These are phyloP conservation scores for Penicillium lividum DNA, from an alignment of 495 filamentous ascomycete species.

Conservation along the genomic window DNA sequence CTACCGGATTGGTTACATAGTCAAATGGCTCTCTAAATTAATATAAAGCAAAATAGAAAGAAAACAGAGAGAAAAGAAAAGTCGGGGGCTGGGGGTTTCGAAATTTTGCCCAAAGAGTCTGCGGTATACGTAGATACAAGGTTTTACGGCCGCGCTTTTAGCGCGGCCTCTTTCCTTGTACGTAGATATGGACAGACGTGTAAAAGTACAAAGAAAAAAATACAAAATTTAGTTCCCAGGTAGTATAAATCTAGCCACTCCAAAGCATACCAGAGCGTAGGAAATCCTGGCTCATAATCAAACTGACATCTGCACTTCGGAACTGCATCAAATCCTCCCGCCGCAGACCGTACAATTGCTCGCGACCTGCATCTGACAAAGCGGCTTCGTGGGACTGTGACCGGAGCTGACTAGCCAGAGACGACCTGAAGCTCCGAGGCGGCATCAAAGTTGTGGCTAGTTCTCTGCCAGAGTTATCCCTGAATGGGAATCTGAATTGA, in stretches of 20 bases:
- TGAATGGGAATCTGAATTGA: slow-evolving; percentile 15
- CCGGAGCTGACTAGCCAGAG: slow-evolving; percentile 19
- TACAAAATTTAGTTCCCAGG: no score
- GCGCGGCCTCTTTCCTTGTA: no score
- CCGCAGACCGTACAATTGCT: slow-evolving; percentile 40
- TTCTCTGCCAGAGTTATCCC: slow-evolving; percentile 4
- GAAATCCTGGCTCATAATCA: slow-evolving; percentile 45
- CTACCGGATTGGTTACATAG: no score
- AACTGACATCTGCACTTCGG: slow-evolving; percentile 45
- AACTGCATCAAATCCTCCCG: slow-evolving; percentile 42
- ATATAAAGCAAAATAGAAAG: no score
- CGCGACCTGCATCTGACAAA: slow-evolving; percentile 35
- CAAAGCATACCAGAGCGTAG: slow-evolving; percentile 30
- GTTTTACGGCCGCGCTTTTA: no score
- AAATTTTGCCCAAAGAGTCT: no score
- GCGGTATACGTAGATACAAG: no score
- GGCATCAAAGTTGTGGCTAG: slow-evolving; percentile 21
- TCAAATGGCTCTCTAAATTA: no score
- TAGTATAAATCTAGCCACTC: slow-evolving; percentile 17
- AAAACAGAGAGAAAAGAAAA: no score
- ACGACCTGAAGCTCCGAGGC: slow-evolving; percentile 12
- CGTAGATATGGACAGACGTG: no score
- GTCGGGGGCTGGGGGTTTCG: no score
- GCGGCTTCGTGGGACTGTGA: slow-evolving; percentile 27
- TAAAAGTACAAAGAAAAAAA: no score